phyloP scores from a whole-genome alignment of 306 rosid species.

The Glycine tomentella region DNA sequence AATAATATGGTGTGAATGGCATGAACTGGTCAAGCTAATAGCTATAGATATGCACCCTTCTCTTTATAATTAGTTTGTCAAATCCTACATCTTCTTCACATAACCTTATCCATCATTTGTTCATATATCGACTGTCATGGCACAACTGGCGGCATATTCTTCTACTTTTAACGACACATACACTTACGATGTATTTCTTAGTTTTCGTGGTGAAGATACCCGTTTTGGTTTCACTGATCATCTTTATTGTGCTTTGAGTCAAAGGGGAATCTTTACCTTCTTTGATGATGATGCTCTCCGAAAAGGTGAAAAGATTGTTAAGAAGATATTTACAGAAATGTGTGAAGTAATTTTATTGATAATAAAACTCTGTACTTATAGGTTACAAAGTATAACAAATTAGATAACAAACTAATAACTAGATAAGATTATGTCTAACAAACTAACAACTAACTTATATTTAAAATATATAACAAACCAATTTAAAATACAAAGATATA shows the following conservation, averaged over 20 bases:
- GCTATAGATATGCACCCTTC: background rate
- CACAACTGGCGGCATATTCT: background rate
- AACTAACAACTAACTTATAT: too few relatives aligned
- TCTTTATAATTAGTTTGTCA: background rate
- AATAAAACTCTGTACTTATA: too few relatives aligned
- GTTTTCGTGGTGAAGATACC: slow-evolving; percentile 27
- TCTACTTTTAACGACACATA: too few relatives aligned
- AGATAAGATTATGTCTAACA: too few relatives aligned
- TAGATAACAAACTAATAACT: too few relatives aligned
- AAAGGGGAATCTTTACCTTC: slow-evolving; percentile 28
- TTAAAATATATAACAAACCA: too few relatives aligned
- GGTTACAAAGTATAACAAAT: too few relatives aligned
- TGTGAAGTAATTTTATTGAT: too few relatives aligned
- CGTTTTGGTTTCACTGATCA: slow-evolving; percentile 1
- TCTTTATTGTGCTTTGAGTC: slow-evolving; percentile 9
- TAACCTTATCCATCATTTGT: background rate
- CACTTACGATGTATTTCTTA: slow-evolving; percentile 30
- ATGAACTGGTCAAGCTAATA: background rate
- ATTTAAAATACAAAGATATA: too few relatives aligned
- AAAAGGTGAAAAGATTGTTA: slow-evolving; percentile 1
- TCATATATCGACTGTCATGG: background rate
- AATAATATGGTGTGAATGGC: background rate
- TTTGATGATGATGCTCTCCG: slow-evolving; percentile 10
- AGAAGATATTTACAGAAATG: too few relatives aligned
- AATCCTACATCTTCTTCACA: background rate